A percentile compares a stretch with the other conserved stretches of the same genome.
Evolutionary conservation across 768 basidiomycete species (phyloP).

Genomic region (Mrakia gelida): DNA sequence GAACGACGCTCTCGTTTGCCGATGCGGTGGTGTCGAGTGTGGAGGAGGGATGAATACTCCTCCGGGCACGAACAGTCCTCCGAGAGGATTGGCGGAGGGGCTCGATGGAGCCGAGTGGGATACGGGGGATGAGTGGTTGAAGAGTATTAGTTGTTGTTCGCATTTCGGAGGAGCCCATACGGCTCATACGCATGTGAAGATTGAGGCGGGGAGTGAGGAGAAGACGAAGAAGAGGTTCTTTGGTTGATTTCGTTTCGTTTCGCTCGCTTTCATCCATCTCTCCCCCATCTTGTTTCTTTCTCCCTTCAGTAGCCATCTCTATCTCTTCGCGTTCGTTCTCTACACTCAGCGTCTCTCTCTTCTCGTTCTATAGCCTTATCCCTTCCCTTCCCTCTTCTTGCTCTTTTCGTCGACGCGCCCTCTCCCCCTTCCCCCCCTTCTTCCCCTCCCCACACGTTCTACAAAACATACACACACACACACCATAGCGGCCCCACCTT

Average conservation of each 20-base stretch:
- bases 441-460: no score
- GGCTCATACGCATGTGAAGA: slow-evolving; percentile 68
- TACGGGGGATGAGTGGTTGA: slow-evolving; percentile 85
- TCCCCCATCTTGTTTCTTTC: no score
- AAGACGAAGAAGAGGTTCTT: slow-evolving; percentile 62
- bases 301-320: no score
- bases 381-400: no score
- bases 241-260: neutral
- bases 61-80: slow-evolving; percentile 23
- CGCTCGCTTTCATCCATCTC: no score
- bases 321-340: no score
- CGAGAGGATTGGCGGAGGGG: slow-evolving; percentile 54
- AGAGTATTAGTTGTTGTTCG: slow-evolving; percentile 53
- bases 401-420: no score
- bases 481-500: no score
- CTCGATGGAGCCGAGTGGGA: slow-evolving; percentile 53
- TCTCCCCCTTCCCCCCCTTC: no score
- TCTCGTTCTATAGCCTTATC: no score
- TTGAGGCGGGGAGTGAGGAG: slow-evolving; percentile 64
- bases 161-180: slow-evolving; percentile 46
- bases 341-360: no score
- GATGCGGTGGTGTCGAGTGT: slow-evolving; percentile 56
- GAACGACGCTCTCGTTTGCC: slow-evolving; percentile 72
- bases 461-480: no score
- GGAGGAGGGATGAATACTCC: slow-evolving; percentile 43